phyloP scores from a whole-genome alignment of 768 basidiomycete species.

The Macrolepiota fuliginosa region DNA sequence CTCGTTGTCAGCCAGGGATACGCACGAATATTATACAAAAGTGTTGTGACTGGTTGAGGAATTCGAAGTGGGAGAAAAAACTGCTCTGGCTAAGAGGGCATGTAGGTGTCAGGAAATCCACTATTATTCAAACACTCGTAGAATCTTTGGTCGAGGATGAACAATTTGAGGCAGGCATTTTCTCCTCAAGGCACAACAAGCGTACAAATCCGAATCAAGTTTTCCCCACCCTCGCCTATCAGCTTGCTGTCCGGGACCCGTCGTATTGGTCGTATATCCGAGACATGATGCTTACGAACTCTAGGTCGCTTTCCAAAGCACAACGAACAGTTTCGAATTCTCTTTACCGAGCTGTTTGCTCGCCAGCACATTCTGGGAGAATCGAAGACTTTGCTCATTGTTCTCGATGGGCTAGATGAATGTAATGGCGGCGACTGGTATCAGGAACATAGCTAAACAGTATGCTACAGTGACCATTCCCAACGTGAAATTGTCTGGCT shows the following conservation, averaged over 20 bases:
- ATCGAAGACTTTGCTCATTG: conserved; percentile 14
- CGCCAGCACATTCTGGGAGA: background rate
- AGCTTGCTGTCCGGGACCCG: conserved; percentile 16
- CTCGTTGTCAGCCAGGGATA: conserved; percentile 18
- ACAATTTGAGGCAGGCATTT: conserved; percentile 17
- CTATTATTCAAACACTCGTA: conserved; percentile 28
- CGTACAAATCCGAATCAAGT: conserved; percentile 9
- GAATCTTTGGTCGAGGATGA: conserved; percentile 9
- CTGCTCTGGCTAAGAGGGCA: conserved; percentile 22
- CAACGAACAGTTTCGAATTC: conserved; percentile 9
- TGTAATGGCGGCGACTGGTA: conserved; percentile 14
- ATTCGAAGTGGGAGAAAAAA: background rate
- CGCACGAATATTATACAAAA: conserved; percentile 13
- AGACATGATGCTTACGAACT: conserved; percentile 4
- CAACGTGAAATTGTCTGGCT: conserved; percentile 18
- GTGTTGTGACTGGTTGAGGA: conserved; percentile 13
- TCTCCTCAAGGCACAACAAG: conserved; percentile 16
- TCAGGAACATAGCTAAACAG: background rate
- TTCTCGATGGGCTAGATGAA: conserved; percentile 26
- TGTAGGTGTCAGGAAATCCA: conserved; percentile 25
- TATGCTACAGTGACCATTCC: background rate
- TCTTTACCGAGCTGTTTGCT: conserved; percentile 15
- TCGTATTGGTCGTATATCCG: conserved; percentile 6
- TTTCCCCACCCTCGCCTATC: conserved; percentile 21
- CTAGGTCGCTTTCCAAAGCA: conserved; percentile 11